Evolutionary conservation across 805 yeast genomes (phyloP), one percentile per base, ranked within the genome.

Genomic region (Monosporozyma aerobia): DNA sequence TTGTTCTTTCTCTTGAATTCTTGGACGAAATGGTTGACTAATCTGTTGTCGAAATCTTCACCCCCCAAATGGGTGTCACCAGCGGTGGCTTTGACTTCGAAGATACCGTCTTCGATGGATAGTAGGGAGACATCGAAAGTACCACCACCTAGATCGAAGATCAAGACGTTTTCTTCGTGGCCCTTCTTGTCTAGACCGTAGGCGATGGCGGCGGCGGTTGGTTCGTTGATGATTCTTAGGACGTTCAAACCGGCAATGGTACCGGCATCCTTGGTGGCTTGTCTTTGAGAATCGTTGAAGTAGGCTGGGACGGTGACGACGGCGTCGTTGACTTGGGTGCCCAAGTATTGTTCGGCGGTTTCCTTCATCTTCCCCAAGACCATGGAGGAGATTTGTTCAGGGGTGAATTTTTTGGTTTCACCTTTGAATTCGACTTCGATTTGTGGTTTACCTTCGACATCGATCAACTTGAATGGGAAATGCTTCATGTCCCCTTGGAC

Each of bases 101-200:
- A 90, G 68, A 90, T 86, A 77, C 97, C 97, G 63, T 88, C 97
- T 69, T 89, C 96, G 68, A 90, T 90, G 62, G 95, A 81, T 70
- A 90, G 80, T 57, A 90, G 78, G 29, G 97, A 90, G 51, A 90
- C 97, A 87, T 90, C 97, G 77, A 90, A 90, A 68, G 97, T 90
- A 83, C 97, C 97, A 79, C 97, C 97, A 82, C 97, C 97, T 66
- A 90, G 81, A 76, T 90, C 97, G 77, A 89, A 90, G 71, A 90
- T 88, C 69, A 90, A 80, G 54, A 90, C 95, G 71, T 90, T 87
- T 74, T 85, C 85, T 77, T 90, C 97, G 50, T 77, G 78, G 60
- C 83, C 80, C 57, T 73, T 74, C 72, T 75, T 75, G 58, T 74
- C 78, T 65, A 92, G 81, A 80, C 98, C 98, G 80, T 92, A 92